Percentiles rank a stretch among this genome's conserved stretches.
phyloP scores from a whole-genome alignment of 768 basidiomycete species.

The Termitomyces sp. region DNA sequence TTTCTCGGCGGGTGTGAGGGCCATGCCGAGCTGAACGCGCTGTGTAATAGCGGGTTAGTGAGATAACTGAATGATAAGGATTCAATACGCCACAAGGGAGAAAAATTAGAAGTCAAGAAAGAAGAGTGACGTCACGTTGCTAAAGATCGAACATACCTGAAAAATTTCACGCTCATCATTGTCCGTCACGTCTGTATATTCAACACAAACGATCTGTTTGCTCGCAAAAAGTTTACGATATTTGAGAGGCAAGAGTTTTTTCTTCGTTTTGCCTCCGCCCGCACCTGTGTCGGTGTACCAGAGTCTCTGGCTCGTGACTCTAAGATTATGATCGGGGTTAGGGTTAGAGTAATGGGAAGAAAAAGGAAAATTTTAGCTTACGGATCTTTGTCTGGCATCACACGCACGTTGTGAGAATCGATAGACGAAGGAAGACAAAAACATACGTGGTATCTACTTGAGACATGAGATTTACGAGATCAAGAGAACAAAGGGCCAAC shows the following conservation, averaged over 20 bases:
- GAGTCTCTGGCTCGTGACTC: constrained; percentile 39
- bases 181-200: constrained; percentile 58
- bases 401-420: constrained; percentile 16
- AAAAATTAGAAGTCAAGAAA: background rate
- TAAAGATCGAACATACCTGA: constrained; percentile 39
- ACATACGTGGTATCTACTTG: constrained; percentile 14
- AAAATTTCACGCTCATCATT: constrained; percentile 64
- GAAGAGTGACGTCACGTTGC: background rate
- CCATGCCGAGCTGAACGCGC: constrained; percentile 78
- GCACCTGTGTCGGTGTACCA: constrained; percentile 37
- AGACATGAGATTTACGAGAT: background rate
- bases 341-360: background rate
- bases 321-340: background rate
- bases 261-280: background rate
- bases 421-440: constrained; percentile 25
- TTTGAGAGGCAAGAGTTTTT: constrained; percentile 38
- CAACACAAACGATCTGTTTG: constrained; percentile 80
- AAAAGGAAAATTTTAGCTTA: background rate
- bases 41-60: constrained; percentile 18
- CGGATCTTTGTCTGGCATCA: constrained; percentile 17
- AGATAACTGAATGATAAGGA: background rate
- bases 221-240: constrained; percentile 58
- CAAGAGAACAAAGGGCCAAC: background rate
- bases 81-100: background rate
- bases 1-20: constrained; percentile 60